Conservation (phyloP, 768 basidiomycete genomes). For the Pholiota microspora region DNA sequence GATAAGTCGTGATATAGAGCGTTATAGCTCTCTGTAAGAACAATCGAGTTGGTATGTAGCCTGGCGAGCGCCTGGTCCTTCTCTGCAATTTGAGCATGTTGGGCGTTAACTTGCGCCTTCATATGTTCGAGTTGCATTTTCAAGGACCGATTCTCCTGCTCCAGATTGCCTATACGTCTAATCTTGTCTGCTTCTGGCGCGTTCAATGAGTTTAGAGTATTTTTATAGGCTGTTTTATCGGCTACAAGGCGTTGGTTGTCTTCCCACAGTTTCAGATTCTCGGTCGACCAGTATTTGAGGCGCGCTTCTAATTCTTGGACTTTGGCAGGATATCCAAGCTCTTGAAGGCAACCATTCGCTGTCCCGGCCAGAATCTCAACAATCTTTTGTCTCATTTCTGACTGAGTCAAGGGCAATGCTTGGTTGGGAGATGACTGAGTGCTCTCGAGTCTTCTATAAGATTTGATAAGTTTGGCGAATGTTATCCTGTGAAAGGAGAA, state of each 20-base stretch:
- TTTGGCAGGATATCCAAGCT: slow-evolving; percentile 43
- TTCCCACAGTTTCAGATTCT: slow-evolving; percentile 37
- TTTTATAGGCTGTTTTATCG: slow-evolving; percentile 20
- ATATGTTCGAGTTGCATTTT: slow-evolving; percentile 8
- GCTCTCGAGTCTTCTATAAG: not conserved
- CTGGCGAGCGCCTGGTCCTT: slow-evolving; percentile 2
- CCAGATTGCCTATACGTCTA: slow-evolving; percentile 20
- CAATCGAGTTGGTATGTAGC: slow-evolving; percentile 3
- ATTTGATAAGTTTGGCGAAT: too few species aligned
- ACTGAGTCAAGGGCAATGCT: not conserved
- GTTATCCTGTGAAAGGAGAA: not conserved
- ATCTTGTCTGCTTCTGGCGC: slow-evolving; percentile 19
- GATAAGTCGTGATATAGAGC: slow-evolving; percentile 13
- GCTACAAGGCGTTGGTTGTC: slow-evolving; percentile 34
- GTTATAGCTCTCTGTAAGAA: slow-evolving; percentile 10
- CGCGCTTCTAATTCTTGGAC: slow-evolving; percentile 32
- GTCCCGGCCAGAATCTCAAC: slow-evolving; percentile 43
- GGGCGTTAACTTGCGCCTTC: not conserved
- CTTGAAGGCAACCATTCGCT: slow-evolving; percentile 44
- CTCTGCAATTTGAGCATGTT: not conserved
- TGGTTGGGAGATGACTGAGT: not conserved
- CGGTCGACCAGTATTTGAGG: slow-evolving; percentile 29
- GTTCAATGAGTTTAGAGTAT: slow-evolving; percentile 16
- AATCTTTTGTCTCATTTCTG: slow-evolving; percentile 31
- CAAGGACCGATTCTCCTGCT: slow-evolving; percentile 21